These are phyloP conservation scores for Nannizziopsis barbatae DNA, from an alignment of 2,329 filamentous ascomycete genomes.

Conservation along the genomic window DNA sequence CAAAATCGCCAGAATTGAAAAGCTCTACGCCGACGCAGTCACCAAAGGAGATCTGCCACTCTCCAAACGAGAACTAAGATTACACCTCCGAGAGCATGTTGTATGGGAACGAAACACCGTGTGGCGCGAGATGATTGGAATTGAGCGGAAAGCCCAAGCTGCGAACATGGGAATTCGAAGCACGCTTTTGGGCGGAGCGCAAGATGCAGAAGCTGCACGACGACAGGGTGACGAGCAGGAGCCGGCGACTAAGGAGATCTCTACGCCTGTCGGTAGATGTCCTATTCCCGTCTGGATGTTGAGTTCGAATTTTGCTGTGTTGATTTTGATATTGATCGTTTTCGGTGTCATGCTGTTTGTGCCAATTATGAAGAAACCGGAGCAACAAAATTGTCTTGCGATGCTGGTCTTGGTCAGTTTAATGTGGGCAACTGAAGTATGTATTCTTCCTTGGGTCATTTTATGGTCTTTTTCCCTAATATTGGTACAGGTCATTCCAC, in stretches of 20 bases:
- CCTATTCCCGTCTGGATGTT: slow-evolving; percentile 70
- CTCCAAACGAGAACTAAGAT: slow-evolving; percentile 73
- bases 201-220: slow-evolving; percentile 55
- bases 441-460: slow-evolving; percentile 14
- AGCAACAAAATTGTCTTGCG: slow-evolving; percentile 93
- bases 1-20: slow-evolving; percentile 63
- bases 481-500: slow-evolving; percentile 62
- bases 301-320: slow-evolving; percentile 66
- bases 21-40: slow-evolving; percentile 67
- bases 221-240: slow-evolving; percentile 77
- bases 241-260: slow-evolving; percentile 53
- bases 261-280: slow-evolving; percentile 69
- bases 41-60: slow-evolving; percentile 66
- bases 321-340: slow-evolving; percentile 57
- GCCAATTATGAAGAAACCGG: slow-evolving; percentile 72
- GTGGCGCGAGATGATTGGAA: slow-evolving; percentile 97
- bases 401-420: slow-evolving; percentile 88
- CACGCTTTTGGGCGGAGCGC: slow-evolving; percentile 65
- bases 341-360: slow-evolving; percentile 65
- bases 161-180: slow-evolving; percentile 72
- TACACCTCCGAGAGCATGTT: slow-evolving; percentile 89
- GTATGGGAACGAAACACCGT: slow-evolving; percentile 99
- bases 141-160: slow-evolving; percentile 88
- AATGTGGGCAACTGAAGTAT: slow-evolving; percentile 89
- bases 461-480: not conserved